Evolutionary conservation across 2,329 filamentous ascomycete species (phyloP), one percentile per base, ranked within the genome.

Genomic region (Hymenoscyphus salicellus): DNA sequence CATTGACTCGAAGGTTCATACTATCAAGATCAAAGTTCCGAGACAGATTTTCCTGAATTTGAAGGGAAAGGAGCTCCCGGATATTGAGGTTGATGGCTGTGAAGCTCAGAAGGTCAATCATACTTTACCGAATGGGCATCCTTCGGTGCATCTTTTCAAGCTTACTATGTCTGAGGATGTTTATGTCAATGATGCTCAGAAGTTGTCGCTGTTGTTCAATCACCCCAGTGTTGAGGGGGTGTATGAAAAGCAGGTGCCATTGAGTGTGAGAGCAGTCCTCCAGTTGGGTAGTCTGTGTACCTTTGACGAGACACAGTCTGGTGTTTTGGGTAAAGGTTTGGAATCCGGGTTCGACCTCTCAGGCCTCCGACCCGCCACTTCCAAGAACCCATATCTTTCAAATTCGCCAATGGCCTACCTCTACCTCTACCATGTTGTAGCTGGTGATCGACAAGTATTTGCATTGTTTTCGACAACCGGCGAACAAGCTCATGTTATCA

Each of bases 141-240:
- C 92, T 2, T 98, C 94, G 0, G 90, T 92, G 3, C 92, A 99
- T 79, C 83, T 99, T 4, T 98, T 98, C 84, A 96, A 93, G 79
- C 83, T 99, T 43, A 93, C 90, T 0, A 91, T 99, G 77, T 84
- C 91, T 0, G 95, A 99, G 76, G 89, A 95, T 63, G 84, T 91
- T 0, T 99, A 96, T 77, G 87, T 97, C 66, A 86, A 88, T 55
- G 92, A 98, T 76, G 83, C 89, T 0, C 89, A 93, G 67, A 96
- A 93, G 74, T 89, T 98, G 66, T 87, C 89, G 1, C 79, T 89
- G 32, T 81, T 98, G 1, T 94, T 97, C 80, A 93, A 94, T 68
- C 93, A 99, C 74, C 87, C 93, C 0, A 97, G 93, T 76, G 91
- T 99, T 1, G 95, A 99, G 77, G 96, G 96, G 33, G 93, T 99